Evolutionary conservation across 345 rosid genomes (phyloP), one percentile per base, ranked within the genome.

Genomic region (Anacardium occidentale): DNA sequence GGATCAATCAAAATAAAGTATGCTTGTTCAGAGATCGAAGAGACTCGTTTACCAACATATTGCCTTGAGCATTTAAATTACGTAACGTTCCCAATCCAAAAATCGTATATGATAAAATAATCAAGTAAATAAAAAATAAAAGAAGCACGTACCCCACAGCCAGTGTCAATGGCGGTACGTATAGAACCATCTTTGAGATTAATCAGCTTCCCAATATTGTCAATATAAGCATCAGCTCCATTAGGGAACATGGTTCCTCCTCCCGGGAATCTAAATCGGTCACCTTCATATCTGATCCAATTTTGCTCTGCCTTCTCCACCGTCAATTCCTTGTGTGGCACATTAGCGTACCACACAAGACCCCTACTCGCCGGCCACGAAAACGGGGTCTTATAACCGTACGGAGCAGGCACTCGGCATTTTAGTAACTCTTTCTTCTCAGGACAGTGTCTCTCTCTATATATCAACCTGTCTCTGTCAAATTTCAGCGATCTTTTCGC

Each of bases 161-260:
- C 94, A 5, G 94, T 89, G 57, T 87, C 94, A 22, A 89, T 75
- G 77, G 90, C 91, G 22, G 94, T 89, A 10, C 94, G 78, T 15
- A 87, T 83, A 0, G 87, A 81, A 10, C 94, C 94, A 22, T 80
- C 84, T 18, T 68, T 70, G 50, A 89, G 87, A 77, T 85, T 64
- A 21, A 89, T 89, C 76, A 87, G 60, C 71, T 74, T 81, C 9
- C 82, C 90, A 22, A 89, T 83, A 26, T 85, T 83, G 4, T 89
- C 87, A 11, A 89, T 84, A 48, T 89, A 89, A 0, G 87, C 88
- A 58, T 84, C 86, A 2, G 94, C 91, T 0, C 91, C 94, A 0
- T 81, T 64, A 1, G 90, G 91, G 53, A 89, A 89, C 94, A 87
- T 87, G 22, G 94, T 89, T 10, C 94, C 94, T 0, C 91, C 94